Percentiles rank a stretch among this genome's conserved stretches.
Evolutionary conservation across 1,139 yeast genomes (phyloP).

Genomic region (Pichia sp.): DNA sequence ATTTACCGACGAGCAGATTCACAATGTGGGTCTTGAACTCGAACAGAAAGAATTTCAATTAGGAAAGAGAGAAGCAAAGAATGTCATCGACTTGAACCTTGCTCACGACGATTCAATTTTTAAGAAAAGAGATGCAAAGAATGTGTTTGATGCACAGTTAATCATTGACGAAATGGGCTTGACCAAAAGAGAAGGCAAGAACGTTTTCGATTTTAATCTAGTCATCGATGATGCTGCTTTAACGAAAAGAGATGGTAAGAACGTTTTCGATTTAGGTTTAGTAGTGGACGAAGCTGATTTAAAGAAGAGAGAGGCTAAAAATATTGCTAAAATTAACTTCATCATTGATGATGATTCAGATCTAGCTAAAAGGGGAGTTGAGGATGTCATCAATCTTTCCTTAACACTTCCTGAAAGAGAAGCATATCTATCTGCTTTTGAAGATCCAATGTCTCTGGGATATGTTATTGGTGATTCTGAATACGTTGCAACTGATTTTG

Average conservation of each 20-base stretch:
- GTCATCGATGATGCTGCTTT: constrained; percentile 17
- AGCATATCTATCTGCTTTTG: neutral
- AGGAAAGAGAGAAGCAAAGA: constrained; percentile 21
- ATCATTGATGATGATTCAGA: constrained; percentile 14
- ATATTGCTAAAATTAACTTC: constrained; percentile 14
- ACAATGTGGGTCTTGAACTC: constrained; percentile 11
- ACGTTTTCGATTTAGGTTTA: constrained; percentile 19
- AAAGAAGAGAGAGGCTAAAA: constrained; percentile 22
- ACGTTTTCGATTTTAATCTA: constrained; percentile 16
- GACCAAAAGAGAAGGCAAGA: constrained; percentile 23
- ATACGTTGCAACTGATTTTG: constrained; percentile 1
- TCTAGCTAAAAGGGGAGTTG: constrained; percentile 16
- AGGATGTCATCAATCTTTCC: constrained; percentile 11
- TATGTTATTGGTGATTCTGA: constrained; percentile 13
- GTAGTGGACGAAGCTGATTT: constrained; percentile 14
- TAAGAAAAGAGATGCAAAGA: constrained; percentile 23
- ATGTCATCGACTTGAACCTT: constrained; percentile 15
- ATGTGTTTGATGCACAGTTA: constrained; percentile 16
- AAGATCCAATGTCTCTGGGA: constrained; percentile 12
- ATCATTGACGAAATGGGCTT: constrained; percentile 5
- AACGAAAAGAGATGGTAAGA: constrained; percentile 24
- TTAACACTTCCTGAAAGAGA: constrained; percentile 1
- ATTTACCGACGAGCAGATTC: constrained; percentile 12
- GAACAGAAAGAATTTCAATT: constrained; percentile 14
- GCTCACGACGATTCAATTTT: constrained; percentile 4